Conservation (phyloP, 73 alveolate genomes). For the Blepharisma stoltei region DNA sequence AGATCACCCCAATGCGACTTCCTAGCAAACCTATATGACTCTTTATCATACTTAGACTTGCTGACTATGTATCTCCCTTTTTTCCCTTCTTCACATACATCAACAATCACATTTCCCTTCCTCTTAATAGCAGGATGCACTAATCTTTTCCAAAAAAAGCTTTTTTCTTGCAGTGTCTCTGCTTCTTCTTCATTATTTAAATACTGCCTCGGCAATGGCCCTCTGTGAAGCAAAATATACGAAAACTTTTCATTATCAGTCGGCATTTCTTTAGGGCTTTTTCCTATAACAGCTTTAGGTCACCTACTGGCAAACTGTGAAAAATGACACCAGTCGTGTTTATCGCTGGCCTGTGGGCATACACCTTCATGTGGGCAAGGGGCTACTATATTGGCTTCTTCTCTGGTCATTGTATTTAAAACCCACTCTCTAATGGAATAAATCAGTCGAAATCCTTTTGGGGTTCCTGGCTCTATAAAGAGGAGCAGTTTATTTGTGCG, state of each 20-base stretch:
- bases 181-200: conserved; percentile 31
- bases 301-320: conserved; percentile 42
- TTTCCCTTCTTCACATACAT: conserved; percentile 51
- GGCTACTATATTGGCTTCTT: conserved; percentile 59
- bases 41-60: conserved; percentile 54
- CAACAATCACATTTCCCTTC: conserved; percentile 51
- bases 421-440: conserved; percentile 33
- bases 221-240: conserved; percentile 47
- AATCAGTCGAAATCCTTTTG: conserved; percentile 59
- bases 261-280: conserved; percentile 40
- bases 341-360: conserved; percentile 67
- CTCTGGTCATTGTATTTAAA: conserved; percentile 33
- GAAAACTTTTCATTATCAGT: conserved; percentile 60
- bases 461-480: conserved; percentile 67
- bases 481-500: conserved; percentile 50
- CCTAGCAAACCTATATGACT: conserved; percentile 48
- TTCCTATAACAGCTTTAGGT: conserved; percentile 55
- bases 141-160: conserved; percentile 64
- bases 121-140: conserved; percentile 46
- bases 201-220: background rate
- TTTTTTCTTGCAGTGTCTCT: conserved; percentile 40
- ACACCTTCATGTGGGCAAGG: conserved; percentile 73
- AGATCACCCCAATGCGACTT: conserved; percentile 68
- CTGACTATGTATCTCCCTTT: conserved; percentile 58
- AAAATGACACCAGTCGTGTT: conserved; percentile 65